These are phyloP conservation scores for Vanderwaltozyma verrucispora DNA, from an alignment of 805 yeast species.

Conservation along the genomic window DNA sequence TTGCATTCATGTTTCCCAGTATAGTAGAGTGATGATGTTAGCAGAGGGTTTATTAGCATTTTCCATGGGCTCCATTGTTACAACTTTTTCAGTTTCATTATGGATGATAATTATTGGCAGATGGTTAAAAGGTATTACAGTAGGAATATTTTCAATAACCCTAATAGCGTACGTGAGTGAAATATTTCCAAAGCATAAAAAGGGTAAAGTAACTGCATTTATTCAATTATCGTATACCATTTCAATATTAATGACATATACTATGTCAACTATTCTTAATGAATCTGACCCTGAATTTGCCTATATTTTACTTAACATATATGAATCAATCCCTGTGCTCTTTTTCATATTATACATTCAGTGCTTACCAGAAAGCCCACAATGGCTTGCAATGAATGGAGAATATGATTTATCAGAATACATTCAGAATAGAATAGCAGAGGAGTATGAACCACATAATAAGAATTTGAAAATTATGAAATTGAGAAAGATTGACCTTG, in stretches of 20 bases:
- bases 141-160: conserved; percentile 46
- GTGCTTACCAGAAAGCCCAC: conserved; percentile 42
- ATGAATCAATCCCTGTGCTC: conserved; percentile 45
- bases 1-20: conserved; percentile 38
- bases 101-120: conserved; percentile 40
- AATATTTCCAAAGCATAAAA: conserved; percentile 34
- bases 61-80: conserved; percentile 40
- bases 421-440: conserved; percentile 27
- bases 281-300: conserved; percentile 2
- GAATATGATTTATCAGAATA: conserved; percentile 31
- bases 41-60: too few relatives aligned
- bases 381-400: conserved; percentile 37
- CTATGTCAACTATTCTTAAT: conserved; percentile 38
- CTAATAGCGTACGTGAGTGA: conserved; percentile 48
- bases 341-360: conserved; percentile 28
- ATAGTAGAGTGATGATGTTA: conserved; percentile 52
- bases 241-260: conserved; percentile 49
- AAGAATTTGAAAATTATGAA: conserved; percentile 3
- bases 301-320: conserved; percentile 43
- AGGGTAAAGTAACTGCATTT: conserved; percentile 43
- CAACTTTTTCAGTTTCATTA: conserved; percentile 27
- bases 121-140: conserved; percentile 40
- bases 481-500: conserved; percentile 12
- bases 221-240: conserved; percentile 49
- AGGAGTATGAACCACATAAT: conserved; percentile 5